Conservation (phyloP, 1,284 basidiomycete species). For the Sanguinoderma infundibulare region DNA sequence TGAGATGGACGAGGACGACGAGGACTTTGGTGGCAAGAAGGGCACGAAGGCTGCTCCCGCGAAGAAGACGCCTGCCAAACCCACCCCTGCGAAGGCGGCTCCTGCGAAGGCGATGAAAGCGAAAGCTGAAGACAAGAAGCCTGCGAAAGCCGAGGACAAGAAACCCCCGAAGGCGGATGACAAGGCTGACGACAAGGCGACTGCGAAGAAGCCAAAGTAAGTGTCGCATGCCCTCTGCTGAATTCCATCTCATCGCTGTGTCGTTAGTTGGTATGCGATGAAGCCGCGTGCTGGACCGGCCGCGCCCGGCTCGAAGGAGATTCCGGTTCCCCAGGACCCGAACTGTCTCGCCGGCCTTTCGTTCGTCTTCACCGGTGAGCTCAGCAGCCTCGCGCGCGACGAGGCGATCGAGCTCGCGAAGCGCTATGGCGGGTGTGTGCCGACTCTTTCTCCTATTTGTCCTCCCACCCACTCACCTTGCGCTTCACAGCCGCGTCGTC, state of each 20-base stretch:
- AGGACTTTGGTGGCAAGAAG: slow-evolving; percentile 28
- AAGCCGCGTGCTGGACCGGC: slow-evolving; percentile 72
- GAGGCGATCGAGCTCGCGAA: slow-evolving; percentile 90
- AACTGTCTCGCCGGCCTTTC: slow-evolving; percentile 88
- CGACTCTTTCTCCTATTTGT: neutral
- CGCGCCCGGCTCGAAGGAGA: slow-evolving; percentile 80
- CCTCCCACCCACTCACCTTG: neutral
- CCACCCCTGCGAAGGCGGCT: slow-evolving; percentile 27
- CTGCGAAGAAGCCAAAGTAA: slow-evolving; percentile 39
- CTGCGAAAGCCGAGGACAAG: slow-evolving; percentile 19
- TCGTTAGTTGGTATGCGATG: slow-evolving; percentile 70
- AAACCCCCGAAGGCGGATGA: slow-evolving; percentile 24
- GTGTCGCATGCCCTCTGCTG: slow-evolving; percentile 28
- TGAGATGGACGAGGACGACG: slow-evolving; percentile 36
- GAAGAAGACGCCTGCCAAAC: slow-evolving; percentile 26
- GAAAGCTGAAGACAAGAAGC: slow-evolving; percentile 23
- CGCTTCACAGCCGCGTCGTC: slow-evolving; percentile 81
- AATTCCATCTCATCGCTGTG: neutral
- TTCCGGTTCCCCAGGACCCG: slow-evolving; percentile 74
- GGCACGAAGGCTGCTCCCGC: slow-evolving; percentile 26
- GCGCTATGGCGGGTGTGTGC: slow-evolving; percentile 85
- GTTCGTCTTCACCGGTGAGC: slow-evolving; percentile 96
- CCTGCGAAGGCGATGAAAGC: slow-evolving; percentile 21
- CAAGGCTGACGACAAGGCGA: slow-evolving; percentile 11
- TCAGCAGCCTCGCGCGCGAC: slow-evolving; percentile 86